Evolutionary conservation across 371 early-diverging fungal species (phyloP).

Genomic region (Encephalitozoon cuniculi): DNA sequence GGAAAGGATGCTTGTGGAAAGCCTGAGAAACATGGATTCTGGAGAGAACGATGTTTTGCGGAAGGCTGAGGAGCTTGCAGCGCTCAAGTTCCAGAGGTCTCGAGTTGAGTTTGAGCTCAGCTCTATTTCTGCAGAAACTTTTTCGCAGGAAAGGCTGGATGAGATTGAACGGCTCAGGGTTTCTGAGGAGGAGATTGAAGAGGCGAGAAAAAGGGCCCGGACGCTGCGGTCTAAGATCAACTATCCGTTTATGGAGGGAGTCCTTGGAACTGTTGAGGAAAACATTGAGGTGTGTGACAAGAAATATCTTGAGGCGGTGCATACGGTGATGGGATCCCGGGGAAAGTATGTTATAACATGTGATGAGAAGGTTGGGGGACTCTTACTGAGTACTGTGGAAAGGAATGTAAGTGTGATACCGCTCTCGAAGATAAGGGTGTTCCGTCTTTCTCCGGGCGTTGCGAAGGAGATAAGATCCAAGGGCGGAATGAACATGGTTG

Average conservation of each 20-base stretch:
- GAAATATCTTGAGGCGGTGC: constrained; percentile 61
- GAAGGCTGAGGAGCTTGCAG: constrained; percentile 27
- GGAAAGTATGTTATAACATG: constrained; percentile 69
- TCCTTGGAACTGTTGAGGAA: constrained; percentile 62
- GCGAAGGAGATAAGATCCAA: constrained; percentile 62
- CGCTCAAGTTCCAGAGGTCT: constrained; percentile 16
- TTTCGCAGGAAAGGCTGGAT: constrained; percentile 13
- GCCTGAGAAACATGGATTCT: not conserved
- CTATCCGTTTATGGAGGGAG: constrained; percentile 60
- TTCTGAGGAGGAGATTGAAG: constrained; percentile 11
- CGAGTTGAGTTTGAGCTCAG: constrained; percentile 22
- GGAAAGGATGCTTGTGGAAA: constrained; percentile 39
- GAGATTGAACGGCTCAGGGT: constrained; percentile 13
- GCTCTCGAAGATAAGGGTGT: constrained; percentile 74
- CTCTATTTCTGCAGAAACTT: not conserved
- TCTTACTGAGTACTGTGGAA: constrained; percentile 71
- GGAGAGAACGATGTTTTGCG: constrained; percentile 11
- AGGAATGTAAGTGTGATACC: constrained; percentile 88
- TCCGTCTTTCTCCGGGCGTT: constrained; percentile 2
- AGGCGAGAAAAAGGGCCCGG: not conserved
- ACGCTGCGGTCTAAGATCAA: constrained; percentile 39
- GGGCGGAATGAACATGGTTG: constrained; percentile 66
- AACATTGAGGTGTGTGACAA: constrained; percentile 56
- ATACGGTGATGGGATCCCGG: constrained; percentile 49
- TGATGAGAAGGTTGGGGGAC: constrained; percentile 72